These are phyloP conservation scores for Laguncularia racemosa DNA, from an alignment of 345 rosid genomes.

Conservation along the genomic window DNA sequence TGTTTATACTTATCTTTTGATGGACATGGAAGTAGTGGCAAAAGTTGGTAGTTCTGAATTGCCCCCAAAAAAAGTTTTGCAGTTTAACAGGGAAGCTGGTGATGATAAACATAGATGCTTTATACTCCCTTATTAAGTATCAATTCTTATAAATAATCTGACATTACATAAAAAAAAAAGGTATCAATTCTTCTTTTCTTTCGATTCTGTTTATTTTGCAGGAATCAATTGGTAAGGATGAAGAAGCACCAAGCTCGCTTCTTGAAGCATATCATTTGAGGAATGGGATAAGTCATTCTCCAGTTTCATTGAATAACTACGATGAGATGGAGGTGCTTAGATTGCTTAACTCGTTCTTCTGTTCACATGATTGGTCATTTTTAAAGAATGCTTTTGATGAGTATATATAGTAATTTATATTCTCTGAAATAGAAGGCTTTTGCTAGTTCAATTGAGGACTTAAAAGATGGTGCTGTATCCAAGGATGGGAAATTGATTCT, in stretches of 20 bases:
- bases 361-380: background rate
- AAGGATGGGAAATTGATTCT: constrained; percentile 73
- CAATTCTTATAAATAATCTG: too few species aligned
- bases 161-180: too few species aligned
- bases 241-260: constrained; percentile 39
- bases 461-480: constrained; percentile 39
- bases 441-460: constrained; percentile 41
- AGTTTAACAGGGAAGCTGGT: too few species aligned
- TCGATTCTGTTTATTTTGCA: constrained; percentile 15
- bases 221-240: constrained; percentile 26
- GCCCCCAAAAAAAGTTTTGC: constrained; percentile 8
- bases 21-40: too few species aligned
- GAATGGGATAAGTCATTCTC: constrained; percentile 29
- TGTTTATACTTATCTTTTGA: too few species aligned
- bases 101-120: background rate
- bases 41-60: too few species aligned
- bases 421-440: constrained; percentile 38
- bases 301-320: constrained; percentile 11
- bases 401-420: constrained; percentile 7
- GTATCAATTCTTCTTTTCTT: too few species aligned
- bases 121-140: background rate
- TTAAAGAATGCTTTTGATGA: background rate
- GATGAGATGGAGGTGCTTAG: constrained; percentile 35
- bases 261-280: constrained; percentile 66
- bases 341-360: constrained; percentile 10